These are phyloP conservation scores for Adansonia rubrostipa DNA, from an alignment of 441 rosid genomes.

Conservation along the genomic window DNA sequence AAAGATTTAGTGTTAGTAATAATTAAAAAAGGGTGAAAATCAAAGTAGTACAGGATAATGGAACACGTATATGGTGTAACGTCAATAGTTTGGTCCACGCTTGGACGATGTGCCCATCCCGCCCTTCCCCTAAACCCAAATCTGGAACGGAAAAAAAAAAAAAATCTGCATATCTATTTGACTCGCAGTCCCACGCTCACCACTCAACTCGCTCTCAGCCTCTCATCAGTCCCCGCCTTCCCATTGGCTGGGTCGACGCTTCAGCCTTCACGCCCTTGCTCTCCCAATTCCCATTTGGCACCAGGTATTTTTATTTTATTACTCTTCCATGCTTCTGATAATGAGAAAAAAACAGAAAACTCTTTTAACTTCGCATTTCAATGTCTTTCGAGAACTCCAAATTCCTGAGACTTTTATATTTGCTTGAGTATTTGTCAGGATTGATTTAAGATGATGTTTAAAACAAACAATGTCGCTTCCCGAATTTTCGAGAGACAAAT, in stretches of 20 bases:
- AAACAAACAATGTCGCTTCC: slow-evolving; percentile 72
- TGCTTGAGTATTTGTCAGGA: neutral
- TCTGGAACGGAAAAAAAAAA: too few relatives aligned
- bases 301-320: neutral
- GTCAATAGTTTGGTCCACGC: too few relatives aligned
- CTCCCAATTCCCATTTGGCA: neutral
- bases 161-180: neutral
- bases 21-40: too few relatives aligned
- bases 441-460: slow-evolving; percentile 55
- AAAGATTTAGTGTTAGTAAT: too few relatives aligned
- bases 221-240: neutral
- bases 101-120: too few relatives aligned
- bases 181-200: neutral
- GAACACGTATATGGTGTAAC: too few relatives aligned
- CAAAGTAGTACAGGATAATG: too few relatives aligned
- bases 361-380: neutral
- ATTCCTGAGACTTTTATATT: neutral
- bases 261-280: too few relatives aligned
- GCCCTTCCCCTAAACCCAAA: too few relatives aligned
- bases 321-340: neutral
- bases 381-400: neutral
- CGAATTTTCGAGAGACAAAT: slow-evolving; percentile 94
- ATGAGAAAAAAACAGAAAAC: neutral
- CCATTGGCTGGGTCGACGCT: slow-evolving; percentile 14
- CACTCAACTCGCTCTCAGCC: neutral